phyloP scores from a whole-genome alignment of 2,329 filamentous ascomycete species.

The Blastomyces parvus region DNA sequence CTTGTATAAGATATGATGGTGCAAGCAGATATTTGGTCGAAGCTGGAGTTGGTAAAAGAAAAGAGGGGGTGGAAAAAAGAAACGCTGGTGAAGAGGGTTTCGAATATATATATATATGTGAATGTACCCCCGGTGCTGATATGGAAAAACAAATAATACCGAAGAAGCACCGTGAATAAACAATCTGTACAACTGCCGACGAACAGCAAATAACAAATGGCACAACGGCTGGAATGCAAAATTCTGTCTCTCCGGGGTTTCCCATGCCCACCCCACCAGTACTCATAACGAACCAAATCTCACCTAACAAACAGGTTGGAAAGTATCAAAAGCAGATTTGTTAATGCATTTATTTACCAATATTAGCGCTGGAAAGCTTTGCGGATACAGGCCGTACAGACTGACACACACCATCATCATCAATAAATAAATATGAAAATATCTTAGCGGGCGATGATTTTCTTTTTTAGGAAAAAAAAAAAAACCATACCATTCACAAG shows the following conservation, averaged over 20 bases:
- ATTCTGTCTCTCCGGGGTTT: not conserved
- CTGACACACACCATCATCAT: not conserved
- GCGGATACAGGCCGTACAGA: not conserved
- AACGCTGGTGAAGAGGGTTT: no score
- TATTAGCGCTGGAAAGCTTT: not conserved
- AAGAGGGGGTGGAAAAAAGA: not conserved
- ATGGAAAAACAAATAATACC: no score
- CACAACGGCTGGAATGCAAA: not conserved
- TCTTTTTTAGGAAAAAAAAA: no score
- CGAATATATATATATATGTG: not conserved
- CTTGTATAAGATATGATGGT: not conserved
- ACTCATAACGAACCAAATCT: not conserved
- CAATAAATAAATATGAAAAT: not conserved
- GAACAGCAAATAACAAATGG: not conserved
- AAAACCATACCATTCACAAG: not conserved
- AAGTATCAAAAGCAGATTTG: slow-evolving; percentile 1
- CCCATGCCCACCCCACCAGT: not conserved
- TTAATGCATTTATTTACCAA: not conserved
- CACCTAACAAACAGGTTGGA: not conserved
- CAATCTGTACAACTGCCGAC: not conserved
- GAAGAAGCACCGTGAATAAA: not conserved
- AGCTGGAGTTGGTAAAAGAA: not conserved
- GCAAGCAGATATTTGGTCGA: not conserved
- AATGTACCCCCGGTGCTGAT: not conserved
- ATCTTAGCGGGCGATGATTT: not conserved